Base-by-base conservation (phyloP, 345 rosid species). In the Bruguiera gymnorhiza region DNA sequence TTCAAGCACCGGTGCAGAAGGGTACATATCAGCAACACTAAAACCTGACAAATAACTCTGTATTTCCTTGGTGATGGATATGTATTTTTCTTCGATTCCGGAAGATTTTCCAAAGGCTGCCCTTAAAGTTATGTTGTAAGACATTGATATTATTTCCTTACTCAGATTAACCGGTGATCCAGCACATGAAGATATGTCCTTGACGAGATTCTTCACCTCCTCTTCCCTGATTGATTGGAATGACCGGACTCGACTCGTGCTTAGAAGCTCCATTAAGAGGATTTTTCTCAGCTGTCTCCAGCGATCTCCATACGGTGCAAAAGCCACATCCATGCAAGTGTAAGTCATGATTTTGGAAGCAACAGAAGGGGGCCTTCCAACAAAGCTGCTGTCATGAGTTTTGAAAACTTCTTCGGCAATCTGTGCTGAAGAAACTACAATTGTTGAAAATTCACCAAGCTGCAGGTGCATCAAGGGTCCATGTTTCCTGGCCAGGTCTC, bases 261-360 rank as follows among this genome's bases (percentile, higher is more conserved):
- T 74, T 5, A 79, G 48, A 0, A 75, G 39, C 64, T 72, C 73
- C 18, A 32, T 6, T 3, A 48, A 27, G n/a, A 77, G 74, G 3
- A 76, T 53, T 27, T 73, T 76, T 10, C 76, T 37, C 0, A 80
- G 55, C n/a, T 79, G 78, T 37, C 74, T 74, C 81, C 83, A 76
- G 34, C 74, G 72, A 0, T 68, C 70, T 15, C 81, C 74, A 0
- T 82, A 72, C 5, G 77, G 74, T 0, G 59, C 15, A 26, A 76
- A 79, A 0, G 20, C 65, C 15, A 77, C 48, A 43, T 65, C 73
- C 3, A 57, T 71, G 43, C 9, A 8, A 30, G 39, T 15, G 50
- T 76, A 82, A 1, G 57, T 4, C 3, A 73, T 0, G 24, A 65
- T 30, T 4, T 8, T 36, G 0, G 67, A 9, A 9, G 54, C 50